Conservation (phyloP, 345 rosid genomes). For the Rhodamnia rubescens region DNA sequence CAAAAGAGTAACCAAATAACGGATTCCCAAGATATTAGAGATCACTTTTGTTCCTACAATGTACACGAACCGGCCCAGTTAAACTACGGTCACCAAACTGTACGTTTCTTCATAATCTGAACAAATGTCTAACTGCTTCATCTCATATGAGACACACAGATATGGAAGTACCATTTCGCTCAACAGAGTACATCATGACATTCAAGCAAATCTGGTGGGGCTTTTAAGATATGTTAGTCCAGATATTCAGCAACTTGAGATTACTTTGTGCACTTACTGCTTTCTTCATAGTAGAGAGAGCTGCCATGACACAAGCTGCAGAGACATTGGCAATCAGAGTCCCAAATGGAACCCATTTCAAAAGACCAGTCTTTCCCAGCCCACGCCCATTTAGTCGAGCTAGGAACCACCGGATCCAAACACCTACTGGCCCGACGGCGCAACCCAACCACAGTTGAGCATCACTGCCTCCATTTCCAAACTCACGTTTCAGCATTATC, state of each 20-base stretch:
- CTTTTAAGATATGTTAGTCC: neutral
- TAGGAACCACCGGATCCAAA: slow-evolving; percentile 95
- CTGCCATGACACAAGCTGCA: slow-evolving; percentile 75
- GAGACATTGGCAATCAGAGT: slow-evolving; percentile 74
- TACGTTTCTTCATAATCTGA: neutral
- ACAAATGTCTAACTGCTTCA: neutral
- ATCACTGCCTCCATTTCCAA: slow-evolving; percentile 27
- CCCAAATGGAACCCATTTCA: slow-evolving; percentile 92
- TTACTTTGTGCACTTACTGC: slow-evolving; percentile 26
- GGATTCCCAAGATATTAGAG: neutral
- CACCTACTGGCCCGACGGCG: slow-evolving; percentile 65
- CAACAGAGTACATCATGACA: neutral
- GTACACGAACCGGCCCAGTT: neutral
- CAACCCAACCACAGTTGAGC: slow-evolving; percentile 82
- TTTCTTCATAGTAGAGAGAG: slow-evolving; percentile 47
- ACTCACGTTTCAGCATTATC: slow-evolving; percentile 32
- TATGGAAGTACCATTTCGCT: neutral
- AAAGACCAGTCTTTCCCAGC: slow-evolving; percentile 39
- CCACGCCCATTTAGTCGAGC: slow-evolving; percentile 81
- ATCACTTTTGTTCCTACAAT: neutral
- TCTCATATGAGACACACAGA: neutral
- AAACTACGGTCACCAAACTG: neutral
- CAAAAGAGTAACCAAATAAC: neutral
- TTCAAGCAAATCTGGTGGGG: neutral
- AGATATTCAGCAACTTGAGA: neutral